These are phyloP conservation scores for Chenopodium formosanum DNA, from an alignment of 148 eudicot species.

Conservation along the genomic window DNA sequence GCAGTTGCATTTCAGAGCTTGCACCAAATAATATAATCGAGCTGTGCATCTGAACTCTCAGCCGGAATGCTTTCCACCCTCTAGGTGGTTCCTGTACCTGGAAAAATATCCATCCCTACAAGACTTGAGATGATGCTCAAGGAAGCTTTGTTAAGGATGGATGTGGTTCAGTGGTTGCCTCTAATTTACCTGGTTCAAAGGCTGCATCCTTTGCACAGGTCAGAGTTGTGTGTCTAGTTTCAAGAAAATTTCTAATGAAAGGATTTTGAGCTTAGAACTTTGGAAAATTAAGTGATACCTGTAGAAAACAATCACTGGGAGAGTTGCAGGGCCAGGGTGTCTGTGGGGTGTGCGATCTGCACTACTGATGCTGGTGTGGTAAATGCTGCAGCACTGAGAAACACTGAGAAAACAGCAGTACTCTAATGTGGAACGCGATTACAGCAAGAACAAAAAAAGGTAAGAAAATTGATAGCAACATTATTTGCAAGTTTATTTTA, in stretches of 20 bases:
- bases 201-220: slow-evolving; percentile 61
- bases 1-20: slow-evolving; percentile 85
- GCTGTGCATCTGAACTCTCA: slow-evolving; percentile 49
- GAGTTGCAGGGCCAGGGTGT: slow-evolving; percentile 42
- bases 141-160: slow-evolving; percentile 61
- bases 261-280: slow-evolving; percentile 34
- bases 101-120: slow-evolving; percentile 74
- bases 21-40: slow-evolving; percentile 66
- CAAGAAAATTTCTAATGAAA: slow-evolving; percentile 19
- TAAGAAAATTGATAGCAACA: slow-evolving; percentile 37
- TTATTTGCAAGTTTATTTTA: background rate
- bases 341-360: slow-evolving; percentile 41
- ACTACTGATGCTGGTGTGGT: slow-evolving; percentile 68
- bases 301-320: slow-evolving; percentile 61
- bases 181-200: slow-evolving; percentile 51
- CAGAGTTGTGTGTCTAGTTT: slow-evolving; percentile 49
- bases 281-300: slow-evolving; percentile 61
- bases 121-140: slow-evolving; percentile 52
- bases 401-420: slow-evolving; percentile 85
- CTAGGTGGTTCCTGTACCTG: slow-evolving; percentile 54
- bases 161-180: slow-evolving; percentile 53
- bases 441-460: slow-evolving; percentile 82
- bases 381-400: slow-evolving; percentile 67
- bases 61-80: slow-evolving; percentile 43
- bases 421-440: slow-evolving; percentile 59